A percentile compares a stretch with the other conserved stretches of the same genome.
These are phyloP conservation scores for Colletotrichum trifolii DNA, from an alignment of 2,329 filamentous ascomycete species.

Conservation along the genomic window DNA sequence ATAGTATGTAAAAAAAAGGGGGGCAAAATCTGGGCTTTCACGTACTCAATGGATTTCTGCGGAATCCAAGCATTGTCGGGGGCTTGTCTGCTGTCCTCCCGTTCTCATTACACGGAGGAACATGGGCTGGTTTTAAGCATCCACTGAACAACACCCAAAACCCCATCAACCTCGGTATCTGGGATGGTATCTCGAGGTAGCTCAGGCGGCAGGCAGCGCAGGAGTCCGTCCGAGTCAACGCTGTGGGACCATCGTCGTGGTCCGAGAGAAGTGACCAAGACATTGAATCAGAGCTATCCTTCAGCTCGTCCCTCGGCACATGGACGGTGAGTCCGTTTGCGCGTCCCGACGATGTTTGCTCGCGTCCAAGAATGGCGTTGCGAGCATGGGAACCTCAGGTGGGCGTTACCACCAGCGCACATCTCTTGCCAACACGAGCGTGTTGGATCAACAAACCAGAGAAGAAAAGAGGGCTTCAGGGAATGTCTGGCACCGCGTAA, in stretches of 20 bases:
- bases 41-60: conserved; percentile 32
- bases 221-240: not conserved
- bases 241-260: not conserved
- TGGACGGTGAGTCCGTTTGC: not conserved
- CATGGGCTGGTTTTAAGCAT: conserved; percentile 8
- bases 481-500: conserved; percentile 1
- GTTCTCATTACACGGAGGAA: not conserved
- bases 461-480: conserved; percentile 1
- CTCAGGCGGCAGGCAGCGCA: not conserved
- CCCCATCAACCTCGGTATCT: not conserved
- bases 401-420: not conserved
- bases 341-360: conserved; percentile 5
- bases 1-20: not conserved
- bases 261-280: conserved; percentile 4
- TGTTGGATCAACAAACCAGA: not conserved
- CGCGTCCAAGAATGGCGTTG: conserved; percentile 18
- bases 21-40: not conserved
- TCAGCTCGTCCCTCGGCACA: not conserved
- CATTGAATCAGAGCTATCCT: not conserved
- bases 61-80: conserved; percentile 32
- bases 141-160: not conserved
- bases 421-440: not conserved
- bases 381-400: not conserved
- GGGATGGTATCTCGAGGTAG: not conserved
- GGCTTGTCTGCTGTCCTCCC: not conserved